Evolutionary conservation across 192 early-diverging fungal genomes (phyloP), one percentile per base, ranked within the genome.

Genomic region (Spinellus fusiger): DNA sequence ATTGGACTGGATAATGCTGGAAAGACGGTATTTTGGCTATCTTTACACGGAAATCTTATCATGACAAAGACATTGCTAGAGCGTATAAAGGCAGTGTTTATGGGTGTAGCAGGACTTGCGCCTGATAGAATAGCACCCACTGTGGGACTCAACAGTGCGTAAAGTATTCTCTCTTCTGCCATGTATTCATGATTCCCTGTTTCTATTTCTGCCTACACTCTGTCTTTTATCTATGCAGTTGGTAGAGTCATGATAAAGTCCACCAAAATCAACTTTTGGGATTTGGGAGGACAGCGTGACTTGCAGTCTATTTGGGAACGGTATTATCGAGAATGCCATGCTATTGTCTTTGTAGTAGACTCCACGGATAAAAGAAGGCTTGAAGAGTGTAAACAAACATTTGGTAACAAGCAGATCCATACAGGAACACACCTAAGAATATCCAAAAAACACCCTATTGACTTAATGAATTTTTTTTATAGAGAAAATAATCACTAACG

Each of bases 1-100:
- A 74, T 98, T 31, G 96, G 96, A 28, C 84, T 97, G 22, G 96
- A 98, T 68, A 92, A 93, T 73, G 91, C 93, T n/a, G 96, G 96
- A 47, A 98, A 98, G 72, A 97, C 95, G 40, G 90, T 88, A 79
- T 20, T 33, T n/a, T 28, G 5, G 6, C 3, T 28, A 31, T 31
- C n/a, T 27, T 32, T 54, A 32, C 53, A 13, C 53, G 1, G 28
- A 15, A 31, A 16, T 15, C 33, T 16, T 31, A 15, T 25, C 25
- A 26, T 44, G 3, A 25, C 9, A 10, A 35, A 92, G 87, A 96
- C 95, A n/a, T 65, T 98, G 23, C 78, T 98, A 29, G 95, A 98
- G 65, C 77, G 84, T 34, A 89, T 98, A 25, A 98, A 98, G 72
- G 73, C 87, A 27, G 78, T 86, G 15, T 93, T 85, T 65, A 77